phyloP scores from a whole-genome alignment of 352 stramenopile species.

The Phytophthora pseudosyringae region DNA sequence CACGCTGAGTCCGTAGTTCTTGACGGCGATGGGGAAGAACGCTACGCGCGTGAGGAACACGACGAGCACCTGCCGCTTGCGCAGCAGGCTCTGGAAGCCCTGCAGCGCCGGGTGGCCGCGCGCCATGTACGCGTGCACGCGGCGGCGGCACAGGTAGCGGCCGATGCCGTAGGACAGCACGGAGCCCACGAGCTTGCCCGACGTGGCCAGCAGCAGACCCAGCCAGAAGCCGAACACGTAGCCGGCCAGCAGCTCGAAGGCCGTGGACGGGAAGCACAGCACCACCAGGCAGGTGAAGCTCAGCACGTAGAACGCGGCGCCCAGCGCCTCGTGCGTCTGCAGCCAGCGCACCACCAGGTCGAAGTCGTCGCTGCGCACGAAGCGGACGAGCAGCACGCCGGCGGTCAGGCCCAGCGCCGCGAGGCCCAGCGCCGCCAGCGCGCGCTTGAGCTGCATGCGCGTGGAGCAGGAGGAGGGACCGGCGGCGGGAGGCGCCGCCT shows the following conservation, averaged over 20 bases:
- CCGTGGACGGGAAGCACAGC: conserved; percentile 76
- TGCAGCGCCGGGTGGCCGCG: conserved; percentile 73
- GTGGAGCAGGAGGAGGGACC: not conserved
- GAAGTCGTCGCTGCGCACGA: conserved; percentile 58
- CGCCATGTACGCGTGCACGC: conserved; percentile 72
- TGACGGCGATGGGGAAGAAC: conserved; percentile 87
- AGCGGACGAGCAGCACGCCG: conserved; percentile 38
- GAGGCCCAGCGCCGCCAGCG: conserved; percentile 25
- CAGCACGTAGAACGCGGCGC: conserved; percentile 49
- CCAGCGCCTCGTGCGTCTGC: conserved; percentile 49
- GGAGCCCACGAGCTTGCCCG: conserved; percentile 73
- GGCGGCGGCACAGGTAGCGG: conserved; percentile 64
- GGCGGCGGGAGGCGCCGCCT: not conserved
- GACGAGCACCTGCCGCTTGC: conserved; percentile 68
- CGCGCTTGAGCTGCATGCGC: conserved; percentile 20
- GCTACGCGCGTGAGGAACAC: conserved; percentile 82
- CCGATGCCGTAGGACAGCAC: conserved; percentile 75
- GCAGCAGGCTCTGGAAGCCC: conserved; percentile 69
- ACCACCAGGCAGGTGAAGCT: conserved; percentile 60
- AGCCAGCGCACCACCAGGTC: conserved; percentile 57
- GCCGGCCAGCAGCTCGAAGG: conserved; percentile 77
- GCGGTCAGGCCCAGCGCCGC: conserved; percentile 31
- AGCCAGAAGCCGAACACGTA: conserved; percentile 86
- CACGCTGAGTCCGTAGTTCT: conserved; percentile 88
- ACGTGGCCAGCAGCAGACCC: conserved; percentile 61